A percentile compares a stretch with the other conserved stretches of the same genome.
phyloP scores from a whole-genome alignment of 345 rosid species.

The Sisymbrium altissimum region DNA sequence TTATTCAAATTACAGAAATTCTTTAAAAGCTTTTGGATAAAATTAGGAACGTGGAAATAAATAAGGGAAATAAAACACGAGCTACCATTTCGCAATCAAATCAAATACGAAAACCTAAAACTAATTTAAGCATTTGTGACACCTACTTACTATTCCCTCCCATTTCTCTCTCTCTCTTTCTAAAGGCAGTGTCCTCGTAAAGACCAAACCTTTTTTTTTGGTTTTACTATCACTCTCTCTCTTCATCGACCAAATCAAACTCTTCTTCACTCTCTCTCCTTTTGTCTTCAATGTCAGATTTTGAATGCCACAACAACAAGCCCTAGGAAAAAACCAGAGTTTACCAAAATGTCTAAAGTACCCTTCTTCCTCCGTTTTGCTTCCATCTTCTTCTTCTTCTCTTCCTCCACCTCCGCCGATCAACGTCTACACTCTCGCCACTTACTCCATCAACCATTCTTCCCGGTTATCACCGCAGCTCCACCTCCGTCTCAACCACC shows the following conservation, averaged over 20 bases:
- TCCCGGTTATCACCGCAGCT: conserved; percentile 34
- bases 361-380: conserved; percentile 11
- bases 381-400: conserved; percentile 3
- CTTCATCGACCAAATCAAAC: conserved; percentile 19
- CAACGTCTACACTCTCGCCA: conserved; percentile 38
- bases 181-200: conserved; percentile 13
- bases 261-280: conserved; percentile 12
- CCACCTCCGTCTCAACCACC: conserved; percentile 46
- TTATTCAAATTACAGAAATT: background rate
- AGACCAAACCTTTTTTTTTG: conserved; percentile 1
- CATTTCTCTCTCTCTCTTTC: background rate
- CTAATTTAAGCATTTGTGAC: background rate
- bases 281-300: conserved; percentile 31
- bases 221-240: background rate
- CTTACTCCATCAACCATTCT: conserved; percentile 76
- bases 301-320: conserved; percentile 29
- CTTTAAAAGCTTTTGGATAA: background rate
- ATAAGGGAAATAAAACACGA: background rate
- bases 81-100: conserved; percentile 1
- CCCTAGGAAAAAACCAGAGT: conserved; percentile 3
- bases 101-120: background rate
- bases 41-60: conserved; percentile 26
- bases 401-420: conserved; percentile 30
- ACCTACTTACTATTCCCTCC: background rate
- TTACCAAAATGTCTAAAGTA: conserved; percentile 8